These are phyloP conservation scores for Phaffomyces thermotolerans DNA, from an alignment of 805 yeast genomes.

Conservation along the genomic window DNA sequence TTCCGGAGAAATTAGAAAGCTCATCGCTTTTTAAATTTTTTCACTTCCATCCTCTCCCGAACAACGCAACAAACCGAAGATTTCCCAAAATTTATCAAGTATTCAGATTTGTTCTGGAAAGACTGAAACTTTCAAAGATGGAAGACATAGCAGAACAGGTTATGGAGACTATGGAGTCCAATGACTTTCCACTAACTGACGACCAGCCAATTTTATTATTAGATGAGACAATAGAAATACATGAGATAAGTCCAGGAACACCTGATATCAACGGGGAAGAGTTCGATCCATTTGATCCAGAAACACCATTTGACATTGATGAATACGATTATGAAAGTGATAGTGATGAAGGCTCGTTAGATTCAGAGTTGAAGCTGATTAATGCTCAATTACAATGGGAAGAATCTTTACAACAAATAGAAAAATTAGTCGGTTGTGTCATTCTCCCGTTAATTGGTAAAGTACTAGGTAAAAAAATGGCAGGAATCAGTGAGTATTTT, in stretches of 20 bases:
- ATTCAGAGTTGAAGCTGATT: constrained; percentile 22
- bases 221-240: background rate
- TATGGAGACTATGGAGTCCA: background rate
- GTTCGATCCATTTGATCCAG: constrained; percentile 6
- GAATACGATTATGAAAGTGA: constrained; percentile 13
- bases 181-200: background rate
- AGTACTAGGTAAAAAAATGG: constrained; percentile 54
- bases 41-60: background rate
- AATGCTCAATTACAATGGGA: constrained; percentile 71
- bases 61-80: background rate
- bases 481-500: constrained; percentile 24
- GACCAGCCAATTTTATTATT: background rate
- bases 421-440: constrained; percentile 50
- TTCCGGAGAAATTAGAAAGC: background rate
- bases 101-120: background rate
- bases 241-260: constrained; percentile 1
- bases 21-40: background rate
- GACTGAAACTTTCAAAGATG: no score
- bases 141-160: background rate
- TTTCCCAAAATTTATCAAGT: no score
- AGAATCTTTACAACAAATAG: constrained; percentile 53
- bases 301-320: constrained; percentile 8
- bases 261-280: constrained; percentile 7
- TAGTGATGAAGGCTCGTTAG: constrained; percentile 12
- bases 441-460: constrained; percentile 63